phyloP scores from a whole-genome alignment of 306 rosid species.

The Corylus avellana region DNA sequence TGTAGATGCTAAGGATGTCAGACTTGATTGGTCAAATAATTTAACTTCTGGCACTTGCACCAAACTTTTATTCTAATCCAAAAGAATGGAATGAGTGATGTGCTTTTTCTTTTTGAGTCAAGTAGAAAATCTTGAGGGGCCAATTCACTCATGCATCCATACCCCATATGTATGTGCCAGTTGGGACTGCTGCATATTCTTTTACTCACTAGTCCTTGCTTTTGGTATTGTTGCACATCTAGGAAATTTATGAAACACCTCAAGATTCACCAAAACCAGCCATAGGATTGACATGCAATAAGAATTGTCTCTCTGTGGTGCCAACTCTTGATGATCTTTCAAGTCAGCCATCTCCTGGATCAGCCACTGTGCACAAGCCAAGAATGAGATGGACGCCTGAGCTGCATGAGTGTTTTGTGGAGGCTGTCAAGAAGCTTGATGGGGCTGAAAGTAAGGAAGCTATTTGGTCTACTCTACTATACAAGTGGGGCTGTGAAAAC shows the following conservation, averaged over 20 bases:
- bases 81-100: neutral
- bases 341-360: conserved; percentile 34
- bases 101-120: neutral
- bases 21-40: neutral
- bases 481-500: conserved; percentile 2
- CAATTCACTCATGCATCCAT: neutral
- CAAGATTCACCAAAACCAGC: conserved; percentile 25
- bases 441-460: conserved; percentile 44
- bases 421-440: conserved; percentile 42
- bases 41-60: neutral
- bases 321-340: conserved; percentile 26
- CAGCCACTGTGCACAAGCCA: conserved; percentile 31
- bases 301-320: conserved; percentile 11
- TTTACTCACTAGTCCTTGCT: conserved; percentile 4
- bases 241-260: conserved; percentile 40
- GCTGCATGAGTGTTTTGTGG: conserved; percentile 43
- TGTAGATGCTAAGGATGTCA: neutral
- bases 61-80: neutral
- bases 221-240: neutral
- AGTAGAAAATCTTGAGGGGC: neutral
- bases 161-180: neutral
- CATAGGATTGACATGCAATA: conserved; percentile 20
- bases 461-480: neutral
- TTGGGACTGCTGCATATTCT: neutral
- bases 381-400: conserved; percentile 52